Percentiles rank a stretch among this genome's conserved stretches.
These are phyloP conservation scores for Phaeomoniella chlamydospora DNA, from an alignment of 2,329 filamentous ascomycete genomes.

Conservation along the genomic window DNA sequence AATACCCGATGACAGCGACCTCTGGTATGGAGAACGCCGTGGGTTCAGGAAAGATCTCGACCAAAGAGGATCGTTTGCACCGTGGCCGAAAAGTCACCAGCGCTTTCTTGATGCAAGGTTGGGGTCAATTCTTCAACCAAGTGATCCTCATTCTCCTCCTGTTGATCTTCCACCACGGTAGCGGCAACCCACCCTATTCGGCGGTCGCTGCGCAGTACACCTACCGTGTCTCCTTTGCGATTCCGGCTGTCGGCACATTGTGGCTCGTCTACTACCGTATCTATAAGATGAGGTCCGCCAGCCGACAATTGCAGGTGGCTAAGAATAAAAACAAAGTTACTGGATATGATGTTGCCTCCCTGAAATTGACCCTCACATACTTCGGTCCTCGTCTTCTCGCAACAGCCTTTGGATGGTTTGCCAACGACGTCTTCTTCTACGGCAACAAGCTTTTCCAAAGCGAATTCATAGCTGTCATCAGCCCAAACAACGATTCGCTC, in stretches of 20 bases:
- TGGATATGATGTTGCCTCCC: slow-evolving; percentile 78
- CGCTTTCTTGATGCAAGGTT: slow-evolving; percentile 96
- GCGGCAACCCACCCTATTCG: slow-evolving; percentile 64
- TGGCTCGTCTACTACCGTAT: slow-evolving; percentile 95
- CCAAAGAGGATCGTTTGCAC: slow-evolving; percentile 83
- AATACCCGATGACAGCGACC: slow-evolving; percentile 74
- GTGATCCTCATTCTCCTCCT: slow-evolving; percentile 74
- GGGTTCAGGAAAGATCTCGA: slow-evolving; percentile 74
- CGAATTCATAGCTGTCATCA: slow-evolving; percentile 76
- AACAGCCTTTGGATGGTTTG: slow-evolving; percentile 82
- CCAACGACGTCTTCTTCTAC: slow-evolving; percentile 98
- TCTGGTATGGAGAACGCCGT: slow-evolving; percentile 87
- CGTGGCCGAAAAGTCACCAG: slow-evolving; percentile 90
- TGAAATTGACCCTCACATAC: slow-evolving; percentile 62
- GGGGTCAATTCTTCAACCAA: slow-evolving; percentile 94
- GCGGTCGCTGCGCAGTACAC: slow-evolving; percentile 69
- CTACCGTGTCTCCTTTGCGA: slow-evolving; percentile 82
- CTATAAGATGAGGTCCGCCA: slow-evolving; percentile 84
- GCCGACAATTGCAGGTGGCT: slow-evolving; percentile 63
- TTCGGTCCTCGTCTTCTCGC: slow-evolving; percentile 79
- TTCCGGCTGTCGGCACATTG: slow-evolving; percentile 77
- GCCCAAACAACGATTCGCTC: slow-evolving; percentile 52
- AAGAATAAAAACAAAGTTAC: slow-evolving; percentile 83
- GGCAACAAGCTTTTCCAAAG: slow-evolving; percentile 96
- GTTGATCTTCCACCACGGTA: slow-evolving; percentile 74